These are phyloP conservation scores for Cymbopogon flexuosus DNA, from an alignment of 202 grass and related monocot species.

Conservation along the genomic window DNA sequence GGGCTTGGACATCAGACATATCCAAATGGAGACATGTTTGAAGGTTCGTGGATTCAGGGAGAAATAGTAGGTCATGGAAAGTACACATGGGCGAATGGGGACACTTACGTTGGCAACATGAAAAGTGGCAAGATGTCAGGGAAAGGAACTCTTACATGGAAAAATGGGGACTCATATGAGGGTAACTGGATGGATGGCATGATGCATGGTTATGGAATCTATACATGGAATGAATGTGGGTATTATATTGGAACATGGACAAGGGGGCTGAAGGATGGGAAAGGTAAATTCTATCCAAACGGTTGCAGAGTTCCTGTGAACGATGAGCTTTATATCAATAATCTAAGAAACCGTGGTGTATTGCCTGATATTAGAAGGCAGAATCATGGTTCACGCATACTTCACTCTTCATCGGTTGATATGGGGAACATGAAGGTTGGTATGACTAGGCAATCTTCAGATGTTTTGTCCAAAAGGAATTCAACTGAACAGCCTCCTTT, in stretches of 20 bases:
- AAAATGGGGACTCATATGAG: conserved; percentile 85
- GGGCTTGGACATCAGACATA: conserved; percentile 77
- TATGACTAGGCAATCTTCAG: conserved; percentile 38
- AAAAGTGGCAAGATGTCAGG: conserved; percentile 82
- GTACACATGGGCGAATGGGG: conserved; percentile 78
- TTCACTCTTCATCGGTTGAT: conserved; percentile 84
- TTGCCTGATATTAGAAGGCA: conserved; percentile 79
- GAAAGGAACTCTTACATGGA: conserved; percentile 92
- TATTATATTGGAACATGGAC: conserved; percentile 96
- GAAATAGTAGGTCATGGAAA: conserved; percentile 81
- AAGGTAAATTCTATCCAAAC: conserved; percentile 84
- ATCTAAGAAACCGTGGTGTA: conserved; percentile 70
- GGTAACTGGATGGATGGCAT: conserved; percentile 88
- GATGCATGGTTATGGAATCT: conserved; percentile 94
- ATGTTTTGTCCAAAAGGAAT: conserved; percentile 36
- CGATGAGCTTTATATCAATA: conserved; percentile 69
- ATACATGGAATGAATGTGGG: conserved; percentile 78
- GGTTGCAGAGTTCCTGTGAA: conserved; percentile 74
- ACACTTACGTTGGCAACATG: conserved; percentile 81
- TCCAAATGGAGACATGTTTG: conserved; percentile 79
- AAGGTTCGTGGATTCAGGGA: conserved; percentile 96
- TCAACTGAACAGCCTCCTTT: conserved; percentile 38
- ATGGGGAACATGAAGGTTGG: conserved; percentile 86
- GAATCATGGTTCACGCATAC: conserved; percentile 68
- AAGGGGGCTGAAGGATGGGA: conserved; percentile 92